These are phyloP conservation scores for Musa balbisiana DNA, from an alignment of 202 grass and related monocot genomes.

Conservation along the genomic window DNA sequence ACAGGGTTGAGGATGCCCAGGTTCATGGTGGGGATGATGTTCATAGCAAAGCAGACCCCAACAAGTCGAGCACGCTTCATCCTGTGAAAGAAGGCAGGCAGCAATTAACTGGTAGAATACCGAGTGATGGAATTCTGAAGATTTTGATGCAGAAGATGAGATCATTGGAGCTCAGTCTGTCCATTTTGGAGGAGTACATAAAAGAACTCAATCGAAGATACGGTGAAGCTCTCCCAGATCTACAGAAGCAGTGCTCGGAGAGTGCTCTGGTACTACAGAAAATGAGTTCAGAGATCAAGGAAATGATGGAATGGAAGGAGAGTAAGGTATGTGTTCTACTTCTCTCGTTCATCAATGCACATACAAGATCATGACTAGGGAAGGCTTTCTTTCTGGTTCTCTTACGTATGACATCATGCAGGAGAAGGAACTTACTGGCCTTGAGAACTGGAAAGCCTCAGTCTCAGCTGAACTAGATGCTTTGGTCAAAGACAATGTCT, in stretches of 20 bases:
- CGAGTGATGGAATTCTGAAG: conserved; percentile 68
- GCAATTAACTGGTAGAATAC: conserved; percentile 31
- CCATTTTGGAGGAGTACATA: conserved; percentile 68
- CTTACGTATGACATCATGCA: conserved; percentile 23
- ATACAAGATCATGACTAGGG: neutral
- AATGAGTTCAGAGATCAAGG: conserved; percentile 45
- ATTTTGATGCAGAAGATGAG: conserved; percentile 87
- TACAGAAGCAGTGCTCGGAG: conserved; percentile 48
- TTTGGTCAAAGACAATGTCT: conserved; percentile 53
- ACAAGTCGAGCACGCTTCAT: conserved; percentile 22
- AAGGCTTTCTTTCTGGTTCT: neutral
- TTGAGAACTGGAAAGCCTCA: conserved; percentile 49
- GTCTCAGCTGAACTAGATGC: conserved; percentile 51
- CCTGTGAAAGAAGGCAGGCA: conserved; percentile 27
- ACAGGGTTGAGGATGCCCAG: conserved; percentile 20
- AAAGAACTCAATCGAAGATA: conserved; percentile 50
- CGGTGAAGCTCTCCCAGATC: conserved; percentile 45
- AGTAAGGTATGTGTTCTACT: conserved; percentile 31
- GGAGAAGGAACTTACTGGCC: conserved; percentile 44
- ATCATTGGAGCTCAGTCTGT: conserved; percentile 60
- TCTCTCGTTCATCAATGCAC: conserved; percentile 5
- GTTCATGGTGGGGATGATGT: conserved; percentile 16
- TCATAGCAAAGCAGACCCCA: conserved; percentile 17
- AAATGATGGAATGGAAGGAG: conserved; percentile 44
- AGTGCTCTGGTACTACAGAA: conserved; percentile 36